A percentile compares a stretch with the other conserved stretches of the same genome.
phyloP scores from a whole-genome alignment of 2,329 filamentous ascomycete genomes.

The Phialemonium atrogriseum region DNA sequence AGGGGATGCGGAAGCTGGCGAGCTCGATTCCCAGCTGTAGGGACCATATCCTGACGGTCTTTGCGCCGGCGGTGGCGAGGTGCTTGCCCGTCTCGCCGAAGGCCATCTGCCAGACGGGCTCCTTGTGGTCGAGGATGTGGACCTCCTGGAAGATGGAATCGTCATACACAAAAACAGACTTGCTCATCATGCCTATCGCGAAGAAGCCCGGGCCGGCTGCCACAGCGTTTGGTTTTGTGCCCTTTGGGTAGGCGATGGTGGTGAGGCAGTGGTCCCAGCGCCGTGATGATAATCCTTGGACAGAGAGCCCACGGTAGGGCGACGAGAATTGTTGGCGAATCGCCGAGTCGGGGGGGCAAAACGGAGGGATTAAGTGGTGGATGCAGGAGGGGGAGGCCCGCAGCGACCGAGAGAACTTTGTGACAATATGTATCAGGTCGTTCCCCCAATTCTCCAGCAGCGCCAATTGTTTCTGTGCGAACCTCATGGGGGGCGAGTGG shows the following conservation, averaged over 20 bases:
- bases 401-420: constrained; percentile 12
- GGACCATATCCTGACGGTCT: constrained; percentile 7
- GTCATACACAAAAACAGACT: constrained; percentile 12
- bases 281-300: constrained; percentile 7
- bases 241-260: constrained; percentile 11
- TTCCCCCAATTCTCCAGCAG: constrained; percentile 14
- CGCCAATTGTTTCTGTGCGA: constrained; percentile 5
- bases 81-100: constrained; percentile 10
- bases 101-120: constrained; percentile 11
- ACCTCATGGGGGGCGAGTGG: constrained; percentile 5
- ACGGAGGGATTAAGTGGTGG: constrained; percentile 15
- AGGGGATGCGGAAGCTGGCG: constrained; percentile 6
- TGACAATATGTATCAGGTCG: constrained; percentile 14
- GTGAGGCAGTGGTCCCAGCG: constrained; percentile 16
- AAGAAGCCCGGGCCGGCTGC: constrained; percentile 6
- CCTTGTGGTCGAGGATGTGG: constrained; percentile 9
- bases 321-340: constrained; percentile 12
- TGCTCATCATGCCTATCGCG: constrained; percentile 10
- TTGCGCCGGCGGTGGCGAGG: constrained; percentile 9
- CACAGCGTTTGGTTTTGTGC: constrained; percentile 5
- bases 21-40: constrained; percentile 3
- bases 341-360: constrained; percentile 15
- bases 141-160: constrained; percentile 12
- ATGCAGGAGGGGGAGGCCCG: constrained; percentile 10
- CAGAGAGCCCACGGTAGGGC: constrained; percentile 10